Percentiles rank a stretch among this genome's conserved stretches.
phyloP scores from a whole-genome alignment of 1,284 basidiomycete species.

The Pascua guehoae region DNA sequence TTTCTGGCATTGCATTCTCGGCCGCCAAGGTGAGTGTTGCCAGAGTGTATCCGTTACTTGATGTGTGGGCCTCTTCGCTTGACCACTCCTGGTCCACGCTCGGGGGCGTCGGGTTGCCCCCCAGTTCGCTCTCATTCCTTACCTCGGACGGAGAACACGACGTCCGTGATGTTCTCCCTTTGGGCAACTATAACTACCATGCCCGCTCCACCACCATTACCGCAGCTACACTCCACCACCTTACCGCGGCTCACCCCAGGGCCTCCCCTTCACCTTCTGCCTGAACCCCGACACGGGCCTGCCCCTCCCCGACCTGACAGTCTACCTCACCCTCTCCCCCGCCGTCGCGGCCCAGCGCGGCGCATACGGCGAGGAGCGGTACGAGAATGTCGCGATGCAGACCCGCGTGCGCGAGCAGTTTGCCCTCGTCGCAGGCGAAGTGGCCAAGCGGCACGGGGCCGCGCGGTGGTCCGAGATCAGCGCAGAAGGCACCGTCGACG shows the following conservation, averaged over 20 bases:
- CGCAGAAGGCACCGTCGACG: slow-evolving; percentile 59
- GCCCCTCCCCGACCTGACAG: slow-evolving; percentile 79
- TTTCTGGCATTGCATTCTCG: slow-evolving; percentile 94
- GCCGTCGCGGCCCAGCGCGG: slow-evolving; percentile 68
- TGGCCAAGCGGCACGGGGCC: slow-evolving; percentile 24
- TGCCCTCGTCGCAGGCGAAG: slow-evolving; percentile 54
- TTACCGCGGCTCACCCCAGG: slow-evolving; percentile 36
- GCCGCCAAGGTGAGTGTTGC: slow-evolving; percentile 64
- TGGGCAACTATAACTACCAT: background rate
- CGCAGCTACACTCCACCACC: too few species aligned
- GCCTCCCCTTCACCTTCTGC: slow-evolving; percentile 69
- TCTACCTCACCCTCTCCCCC: slow-evolving; percentile 82
- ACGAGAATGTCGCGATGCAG: slow-evolving; percentile 77
- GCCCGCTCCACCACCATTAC: background rate
- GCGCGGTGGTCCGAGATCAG: slow-evolving; percentile 63
- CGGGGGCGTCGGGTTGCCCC: too few species aligned
- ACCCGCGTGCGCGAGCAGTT: slow-evolving; percentile 64
- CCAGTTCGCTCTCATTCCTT: background rate
- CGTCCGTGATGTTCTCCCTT: background rate
- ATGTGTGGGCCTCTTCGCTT: too few species aligned
- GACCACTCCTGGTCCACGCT: too few species aligned
- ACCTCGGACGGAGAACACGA: too few species aligned
- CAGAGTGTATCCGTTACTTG: slow-evolving; percentile 20
- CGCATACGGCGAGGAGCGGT: slow-evolving; percentile 86
- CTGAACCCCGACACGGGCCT: slow-evolving; percentile 76